Conservation (phyloP, 73 alveolate species). For the Tetrahymena malaccensis region DNA sequence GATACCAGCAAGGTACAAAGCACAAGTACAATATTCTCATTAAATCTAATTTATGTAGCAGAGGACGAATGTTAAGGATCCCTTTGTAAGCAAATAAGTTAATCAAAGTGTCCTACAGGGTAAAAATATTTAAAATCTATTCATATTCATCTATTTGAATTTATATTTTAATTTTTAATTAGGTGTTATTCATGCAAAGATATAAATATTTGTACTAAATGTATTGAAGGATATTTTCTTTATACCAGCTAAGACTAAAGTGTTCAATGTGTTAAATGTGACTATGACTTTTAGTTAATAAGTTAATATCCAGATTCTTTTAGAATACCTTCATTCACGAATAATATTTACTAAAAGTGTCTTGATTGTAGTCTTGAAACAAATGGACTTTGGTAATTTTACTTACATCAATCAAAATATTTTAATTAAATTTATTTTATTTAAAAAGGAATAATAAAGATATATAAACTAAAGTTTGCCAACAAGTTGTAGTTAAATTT, state of each 20-base stretch:
- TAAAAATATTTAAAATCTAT: not conserved
- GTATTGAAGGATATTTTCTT: not conserved
- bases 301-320: not conserved
- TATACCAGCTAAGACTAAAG: not conserved
- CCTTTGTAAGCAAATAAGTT: not conserved
- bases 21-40: not conserved
- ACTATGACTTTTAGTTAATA: not conserved
- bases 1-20: not conserved
- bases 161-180: not conserved
- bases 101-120: not conserved
- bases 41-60: not conserved
- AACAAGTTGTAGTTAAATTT: not conserved
- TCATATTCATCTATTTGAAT: too few species aligned
- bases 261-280: not conserved
- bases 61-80: not conserved
- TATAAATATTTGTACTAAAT: not conserved
- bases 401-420: not conserved
- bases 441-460: not conserved
- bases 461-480: not conserved
- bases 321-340: not conserved
- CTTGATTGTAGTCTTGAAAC: not conserved
- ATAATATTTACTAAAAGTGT: not conserved
- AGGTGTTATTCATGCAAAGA: not conserved
- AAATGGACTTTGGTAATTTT: not conserved
- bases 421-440: not conserved